phyloP scores from a whole-genome alignment of 441 rosid species.

The Jatropha podagrica region DNA sequence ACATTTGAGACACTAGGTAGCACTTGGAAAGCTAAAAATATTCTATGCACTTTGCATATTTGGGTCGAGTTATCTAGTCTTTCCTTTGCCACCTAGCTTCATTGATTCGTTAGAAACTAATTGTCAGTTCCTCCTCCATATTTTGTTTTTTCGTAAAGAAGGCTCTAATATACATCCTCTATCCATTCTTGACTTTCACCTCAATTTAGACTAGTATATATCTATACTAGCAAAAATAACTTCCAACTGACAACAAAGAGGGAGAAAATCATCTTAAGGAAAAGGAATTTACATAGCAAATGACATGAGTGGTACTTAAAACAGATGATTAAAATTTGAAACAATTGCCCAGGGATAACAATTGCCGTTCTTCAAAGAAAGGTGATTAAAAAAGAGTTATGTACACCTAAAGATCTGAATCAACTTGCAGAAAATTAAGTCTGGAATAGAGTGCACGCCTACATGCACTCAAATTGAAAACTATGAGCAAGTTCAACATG shows the following conservation, averaged over 20 bases:
- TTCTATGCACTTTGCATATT: not conserved
- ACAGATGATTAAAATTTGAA: not conserved
- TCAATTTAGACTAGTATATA: not conserved
- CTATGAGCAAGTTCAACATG: not conserved
- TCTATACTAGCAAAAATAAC: not conserved
- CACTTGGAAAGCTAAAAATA: constrained; percentile 1
- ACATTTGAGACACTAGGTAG: not conserved
- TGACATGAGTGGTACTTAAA: not conserved
- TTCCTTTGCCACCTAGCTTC: not conserved
- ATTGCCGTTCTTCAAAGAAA: not conserved
- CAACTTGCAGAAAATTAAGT: not conserved
- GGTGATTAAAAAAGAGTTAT: not conserved
- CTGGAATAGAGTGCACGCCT: not conserved
- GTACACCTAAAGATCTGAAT: constrained; percentile 1
- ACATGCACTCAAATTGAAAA: not conserved
- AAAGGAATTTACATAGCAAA: not conserved
- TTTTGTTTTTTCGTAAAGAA: not conserved
- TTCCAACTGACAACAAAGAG: not conserved
- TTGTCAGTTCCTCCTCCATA: not conserved
- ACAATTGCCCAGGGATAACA: not conserved
- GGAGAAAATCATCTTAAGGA: not conserved
- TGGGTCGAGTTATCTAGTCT: not conserved
- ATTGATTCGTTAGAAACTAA: not conserved
- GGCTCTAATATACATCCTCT: not conserved
- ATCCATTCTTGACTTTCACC: not conserved